phyloP scores from a whole-genome alignment of 768 basidiomycete species.

The Rhizopogon vesiculosus region DNA sequence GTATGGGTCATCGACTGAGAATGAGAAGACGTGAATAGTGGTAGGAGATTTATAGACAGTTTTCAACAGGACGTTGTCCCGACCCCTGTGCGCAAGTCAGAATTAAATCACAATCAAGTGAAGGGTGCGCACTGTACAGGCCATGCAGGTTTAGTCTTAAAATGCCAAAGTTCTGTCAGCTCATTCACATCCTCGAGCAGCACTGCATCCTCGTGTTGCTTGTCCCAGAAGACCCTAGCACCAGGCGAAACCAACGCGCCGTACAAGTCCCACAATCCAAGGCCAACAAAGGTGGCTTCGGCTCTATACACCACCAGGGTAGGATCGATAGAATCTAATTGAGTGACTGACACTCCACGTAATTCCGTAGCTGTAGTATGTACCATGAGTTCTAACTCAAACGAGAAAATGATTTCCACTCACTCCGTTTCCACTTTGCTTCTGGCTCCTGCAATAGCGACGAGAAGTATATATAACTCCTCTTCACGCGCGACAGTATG shows the following conservation, averaged over 20 bases:
- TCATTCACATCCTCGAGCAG: slow-evolving; percentile 89
- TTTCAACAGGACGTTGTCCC: slow-evolving; percentile 86
- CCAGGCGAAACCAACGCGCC: slow-evolving; percentile 85
- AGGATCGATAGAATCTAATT: slow-evolving; percentile 95
- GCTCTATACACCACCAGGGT: slow-evolving; percentile 95
- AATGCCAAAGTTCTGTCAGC: slow-evolving; percentile 90
- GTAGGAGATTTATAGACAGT: slow-evolving; percentile 97
- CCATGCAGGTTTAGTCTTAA: slow-evolving; percentile 89
- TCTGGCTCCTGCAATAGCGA: slow-evolving; percentile 96
- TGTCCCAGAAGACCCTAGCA: slow-evolving; percentile 82
- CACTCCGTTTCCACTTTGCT: slow-evolving; percentile 93
- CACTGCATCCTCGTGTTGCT: slow-evolving; percentile 79
- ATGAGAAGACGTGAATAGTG: slow-evolving; percentile 91
- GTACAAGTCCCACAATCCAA: slow-evolving; percentile 93
- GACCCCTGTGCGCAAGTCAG: slow-evolving; percentile 48
- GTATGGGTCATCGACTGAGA: slow-evolving; percentile 86
- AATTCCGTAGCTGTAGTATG: slow-evolving; percentile 63
- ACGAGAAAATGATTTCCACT: slow-evolving; percentile 24
- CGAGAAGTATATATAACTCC: slow-evolving; percentile 98
- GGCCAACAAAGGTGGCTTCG: slow-evolving; percentile 95
- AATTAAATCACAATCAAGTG: slow-evolving; percentile 8
- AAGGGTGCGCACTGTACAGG: slow-evolving; percentile 70
- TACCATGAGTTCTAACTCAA: slow-evolving; percentile 1
- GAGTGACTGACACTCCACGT: slow-evolving; percentile 89
- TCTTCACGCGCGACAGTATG: slow-evolving; percentile 78